Evolutionary conservation across 1,284 basidiomycete species (phyloP).

Genomic region (Wallemia mellicola): DNA sequence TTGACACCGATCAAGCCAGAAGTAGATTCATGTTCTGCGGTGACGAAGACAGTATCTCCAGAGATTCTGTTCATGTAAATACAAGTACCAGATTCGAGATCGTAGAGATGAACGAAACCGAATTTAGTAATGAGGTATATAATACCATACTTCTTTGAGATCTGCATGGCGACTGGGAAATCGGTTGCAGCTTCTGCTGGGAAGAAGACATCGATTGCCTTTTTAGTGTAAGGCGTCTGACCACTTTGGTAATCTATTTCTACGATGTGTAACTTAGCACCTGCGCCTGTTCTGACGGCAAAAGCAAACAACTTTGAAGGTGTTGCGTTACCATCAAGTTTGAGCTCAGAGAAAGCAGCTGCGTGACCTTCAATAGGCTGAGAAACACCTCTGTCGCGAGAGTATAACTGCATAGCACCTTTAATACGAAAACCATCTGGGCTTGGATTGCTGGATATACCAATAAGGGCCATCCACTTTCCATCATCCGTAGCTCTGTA

Average conservation of each 20-base stretch:
- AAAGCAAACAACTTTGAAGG: conserved; percentile 85
- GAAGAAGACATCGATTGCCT: conserved; percentile 98
- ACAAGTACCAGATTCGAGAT: conserved; percentile 91
- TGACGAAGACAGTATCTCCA: conserved; percentile 97
- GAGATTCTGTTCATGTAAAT: conserved; percentile 99
- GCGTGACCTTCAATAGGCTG: conserved; percentile 98
- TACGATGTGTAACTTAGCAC: conserved; percentile 96
- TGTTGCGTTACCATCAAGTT: conserved; percentile 52
- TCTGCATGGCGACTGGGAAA: conserved; percentile 99
- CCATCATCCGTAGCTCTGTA: conserved; percentile 76
- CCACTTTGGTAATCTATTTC: conserved; percentile 89
- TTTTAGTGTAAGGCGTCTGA: conserved; percentile 91
- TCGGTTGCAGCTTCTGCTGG: conserved; percentile 93
- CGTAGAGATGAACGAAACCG: conserved; percentile 97
- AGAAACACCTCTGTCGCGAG: conserved; percentile 56
- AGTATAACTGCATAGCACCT: conserved; percentile 85
- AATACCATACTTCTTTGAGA: conserved; percentile 88
- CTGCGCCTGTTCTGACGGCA: conserved; percentile 74
- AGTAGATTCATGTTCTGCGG: conserved; percentile 74
- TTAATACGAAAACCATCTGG: conserved; percentile 92
- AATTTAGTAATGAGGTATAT: conserved; percentile 96
- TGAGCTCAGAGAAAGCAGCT: conserved; percentile 77
- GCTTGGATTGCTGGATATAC: conserved; percentile 81
- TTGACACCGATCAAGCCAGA: conserved; percentile 98
- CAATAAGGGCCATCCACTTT: conserved; percentile 90